Percentiles rank a stretch among this genome's conserved stretches.
Evolutionary conservation across 768 basidiomycete species (phyloP).

Genomic region (Clathrus columnatus): DNA sequence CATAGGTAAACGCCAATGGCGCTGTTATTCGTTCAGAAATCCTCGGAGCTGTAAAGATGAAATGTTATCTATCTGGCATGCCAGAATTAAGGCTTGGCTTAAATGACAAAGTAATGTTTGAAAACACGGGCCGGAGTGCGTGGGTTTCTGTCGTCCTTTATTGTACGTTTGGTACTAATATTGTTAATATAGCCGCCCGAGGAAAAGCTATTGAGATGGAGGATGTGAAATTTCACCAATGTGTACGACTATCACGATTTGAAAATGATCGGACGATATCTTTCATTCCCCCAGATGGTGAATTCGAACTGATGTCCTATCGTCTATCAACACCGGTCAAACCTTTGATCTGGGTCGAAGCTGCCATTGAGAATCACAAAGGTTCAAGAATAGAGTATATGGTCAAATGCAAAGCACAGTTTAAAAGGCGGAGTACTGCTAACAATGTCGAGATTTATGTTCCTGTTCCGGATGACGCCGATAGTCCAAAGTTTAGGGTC

Average conservation of each 20-base stretch:
- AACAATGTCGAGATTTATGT: slow-evolving; percentile 99
- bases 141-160: slow-evolving; percentile 12
- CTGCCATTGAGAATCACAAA: slow-evolving; percentile 87
- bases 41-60: slow-evolving; percentile 98
- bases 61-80: slow-evolving; percentile 99
- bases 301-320: slow-evolving; percentile 98
- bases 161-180: neutral
- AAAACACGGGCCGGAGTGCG: slow-evolving; percentile 90
- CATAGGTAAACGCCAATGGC: slow-evolving; percentile 89
- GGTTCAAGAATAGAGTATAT: slow-evolving; percentile 94
- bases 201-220: slow-evolving; percentile 99
- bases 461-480: slow-evolving; percentile 98
- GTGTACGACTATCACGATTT: slow-evolving; percentile 92
- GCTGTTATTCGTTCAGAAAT: slow-evolving; percentile 98
- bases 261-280: slow-evolving; percentile 99
- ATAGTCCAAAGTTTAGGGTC: slow-evolving; percentile 94
- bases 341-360: slow-evolving; percentile 96
- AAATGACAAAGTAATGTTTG: slow-evolving; percentile 99
- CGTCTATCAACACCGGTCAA: slow-evolving; percentile 95
- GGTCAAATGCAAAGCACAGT: slow-evolving; percentile 94
- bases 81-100: slow-evolving; percentile 91
- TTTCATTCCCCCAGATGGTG: slow-evolving; percentile 98
- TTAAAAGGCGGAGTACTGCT: slow-evolving; percentile 92
- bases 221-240: slow-evolving; percentile 99
- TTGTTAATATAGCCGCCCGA: slow-evolving; percentile 52